Evolutionary conservation across 2,329 filamentous ascomycete species (phyloP), one percentile per base, ranked within the genome.

Genomic region (Talaromyces sp.): DNA sequence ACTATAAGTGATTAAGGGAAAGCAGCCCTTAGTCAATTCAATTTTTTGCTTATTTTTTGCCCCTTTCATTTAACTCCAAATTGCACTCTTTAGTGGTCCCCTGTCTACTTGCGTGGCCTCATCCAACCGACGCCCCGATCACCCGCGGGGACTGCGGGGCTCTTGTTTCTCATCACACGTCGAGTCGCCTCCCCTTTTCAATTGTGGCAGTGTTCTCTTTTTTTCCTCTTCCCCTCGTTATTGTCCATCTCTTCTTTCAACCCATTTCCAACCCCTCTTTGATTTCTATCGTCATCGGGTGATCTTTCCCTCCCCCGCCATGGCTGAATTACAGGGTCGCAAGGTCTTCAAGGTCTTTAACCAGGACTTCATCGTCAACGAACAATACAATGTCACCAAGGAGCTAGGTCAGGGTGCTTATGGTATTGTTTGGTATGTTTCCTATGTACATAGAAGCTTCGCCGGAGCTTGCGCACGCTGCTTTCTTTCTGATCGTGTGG

Each of bases 291-390:
- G 35, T 47, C 37, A 17, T 37, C 35, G 24, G 24, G 24, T 27
- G 24, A 27, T 27, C 24, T 27, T 27, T 27, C 24, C 24, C 24
- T 27, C 37, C 33, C 47, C 52, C 58, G 56, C 52, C 67, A 86
- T 86, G 84, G 75, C 79, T 62, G 83, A 86, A 66, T 75, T 86
- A 56, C 77, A 79, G 59, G 86, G 86, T 71, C 88, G 91, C 77
- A 97, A 96, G 83, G 85, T 93, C 76, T 97, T 96, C 84, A 96
- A 96, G 86, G 92, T 99, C 74, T 99, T 99, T 80, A 97, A 97
- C 82, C 94, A 99, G 73, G 94, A 99, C 80, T 99, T 99, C 73
- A 87, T 97, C 66, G 94, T 97, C 70, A 94, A 97, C 73, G 93
- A 97, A 77, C 87, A 93, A 68, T 99, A 99, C 80, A 96, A 90